Evolutionary conservation across 441 rosid genomes (phyloP).

Genomic region (Populus hybrid): DNA sequence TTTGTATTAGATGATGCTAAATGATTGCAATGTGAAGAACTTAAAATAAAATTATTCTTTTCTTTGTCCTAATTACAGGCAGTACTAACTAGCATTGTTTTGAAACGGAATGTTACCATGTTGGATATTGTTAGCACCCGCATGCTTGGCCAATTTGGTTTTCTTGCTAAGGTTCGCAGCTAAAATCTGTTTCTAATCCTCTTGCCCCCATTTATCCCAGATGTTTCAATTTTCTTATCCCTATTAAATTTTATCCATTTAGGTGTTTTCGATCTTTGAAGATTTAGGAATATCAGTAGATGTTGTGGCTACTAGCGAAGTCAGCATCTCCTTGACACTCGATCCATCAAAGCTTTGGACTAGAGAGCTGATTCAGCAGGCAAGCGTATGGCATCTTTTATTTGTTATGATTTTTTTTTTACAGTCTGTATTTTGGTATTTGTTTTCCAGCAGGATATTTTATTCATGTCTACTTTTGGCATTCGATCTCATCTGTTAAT

Average conservation of each 20-base stretch:
- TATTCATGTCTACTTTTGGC: constrained; percentile 5
- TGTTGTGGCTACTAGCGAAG: constrained; percentile 99
- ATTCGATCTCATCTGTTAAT: not conserved
- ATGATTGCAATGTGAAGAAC: constrained; percentile 13
- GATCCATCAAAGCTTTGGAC: constrained; percentile 97
- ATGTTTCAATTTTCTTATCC: not conserved
- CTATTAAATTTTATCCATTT: constrained; percentile 13
- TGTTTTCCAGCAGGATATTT: constrained; percentile 2
- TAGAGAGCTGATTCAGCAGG: constrained; percentile 89
- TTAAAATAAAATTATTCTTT: constrained; percentile 18
- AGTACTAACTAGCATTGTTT: constrained; percentile 86
- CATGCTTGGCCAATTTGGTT: constrained; percentile 96
- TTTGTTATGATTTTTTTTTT: not conserved
- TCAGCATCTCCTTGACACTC: constrained; percentile 87
- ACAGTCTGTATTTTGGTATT: not conserved
- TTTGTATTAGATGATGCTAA: constrained; percentile 25
- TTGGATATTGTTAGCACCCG: constrained; percentile 94
- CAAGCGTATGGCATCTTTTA: constrained; percentile 40
- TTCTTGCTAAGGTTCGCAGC: constrained; percentile 80
- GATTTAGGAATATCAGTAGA: constrained; percentile 95
- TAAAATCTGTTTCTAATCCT: constrained; percentile 11
- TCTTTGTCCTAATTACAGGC: constrained; percentile 48
- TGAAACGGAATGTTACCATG: constrained; percentile 95
- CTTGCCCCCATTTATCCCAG: not conserved
- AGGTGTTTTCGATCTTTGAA: constrained; percentile 92